These are phyloP conservation scores for Monilinia vaccinii-corymbosi DNA, from an alignment of 2,329 filamentous ascomycete genomes.

Conservation along the genomic window DNA sequence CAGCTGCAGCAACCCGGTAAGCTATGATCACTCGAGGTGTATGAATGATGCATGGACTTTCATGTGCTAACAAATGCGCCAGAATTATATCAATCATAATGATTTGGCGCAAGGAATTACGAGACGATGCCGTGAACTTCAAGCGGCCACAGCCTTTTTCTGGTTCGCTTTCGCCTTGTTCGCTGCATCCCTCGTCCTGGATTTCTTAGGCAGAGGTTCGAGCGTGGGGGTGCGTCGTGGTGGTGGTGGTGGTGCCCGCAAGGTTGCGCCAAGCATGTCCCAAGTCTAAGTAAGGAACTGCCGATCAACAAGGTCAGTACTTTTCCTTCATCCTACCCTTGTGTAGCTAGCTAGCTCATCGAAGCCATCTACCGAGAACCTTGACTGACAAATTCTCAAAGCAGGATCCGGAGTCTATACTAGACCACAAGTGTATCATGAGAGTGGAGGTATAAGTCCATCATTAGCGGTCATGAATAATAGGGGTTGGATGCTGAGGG, in stretches of 20 bases:
- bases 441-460: too few relatives aligned
- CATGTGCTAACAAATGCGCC: background rate
- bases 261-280: slow-evolving; percentile 42
- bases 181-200: slow-evolving; percentile 45
- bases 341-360: slow-evolving; percentile 6
- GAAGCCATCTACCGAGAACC: background rate
- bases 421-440: background rate
- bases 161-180: slow-evolving; percentile 68
- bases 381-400: background rate
- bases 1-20: slow-evolving; percentile 54
- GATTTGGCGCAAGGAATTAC: slow-evolving; percentile 52
- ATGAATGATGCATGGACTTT: too few relatives aligned
- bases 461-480: background rate
- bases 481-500: background rate
- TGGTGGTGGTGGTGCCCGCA: slow-evolving; percentile 33
- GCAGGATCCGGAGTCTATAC: background rate
- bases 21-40: slow-evolving; percentile 21
- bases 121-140: slow-evolving; percentile 65
- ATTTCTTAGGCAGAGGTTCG: slow-evolving; percentile 2
- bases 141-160: slow-evolving; percentile 66
- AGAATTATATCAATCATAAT: slow-evolving; percentile 36
- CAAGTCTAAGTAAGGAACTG: slow-evolving; percentile 37
- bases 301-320: slow-evolving; percentile 17
- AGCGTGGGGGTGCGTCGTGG: slow-evolving; percentile 8
- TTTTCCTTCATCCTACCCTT: slow-evolving; percentile 12